A percentile compares a stretch with the other conserved stretches of the same genome.
These are phyloP conservation scores for Quillaja saponaria DNA, from an alignment of 306 rosid genomes.

Conservation along the genomic window DNA sequence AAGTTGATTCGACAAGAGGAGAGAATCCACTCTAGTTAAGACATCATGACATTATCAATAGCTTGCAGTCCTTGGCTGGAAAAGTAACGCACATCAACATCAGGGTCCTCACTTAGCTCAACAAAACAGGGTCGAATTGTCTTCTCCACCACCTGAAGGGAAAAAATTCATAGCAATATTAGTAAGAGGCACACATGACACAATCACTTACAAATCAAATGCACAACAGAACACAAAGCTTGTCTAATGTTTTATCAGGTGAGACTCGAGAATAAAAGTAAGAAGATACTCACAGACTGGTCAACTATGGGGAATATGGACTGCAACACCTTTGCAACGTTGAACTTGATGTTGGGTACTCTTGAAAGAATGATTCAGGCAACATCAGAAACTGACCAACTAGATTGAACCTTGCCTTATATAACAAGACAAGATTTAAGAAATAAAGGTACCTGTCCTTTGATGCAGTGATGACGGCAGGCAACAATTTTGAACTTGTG, in stretches of 20 bases:
- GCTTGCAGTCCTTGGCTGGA: slow-evolving; percentile 90
- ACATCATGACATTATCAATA: slow-evolving; percentile 83
- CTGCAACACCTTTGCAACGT: slow-evolving; percentile 89
- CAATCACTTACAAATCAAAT: background rate
- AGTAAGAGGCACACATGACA: background rate
- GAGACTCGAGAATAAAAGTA: background rate
- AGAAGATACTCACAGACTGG: slow-evolving; percentile 68
- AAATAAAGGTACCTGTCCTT: slow-evolving; percentile 71
- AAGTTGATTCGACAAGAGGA: too few relatives aligned
- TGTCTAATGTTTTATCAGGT: background rate
- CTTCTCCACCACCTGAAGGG: slow-evolving; percentile 79
- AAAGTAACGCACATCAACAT: slow-evolving; percentile 86
- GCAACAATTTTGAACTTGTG: slow-evolving; percentile 76
- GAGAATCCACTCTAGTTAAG: slow-evolving; percentile 55
- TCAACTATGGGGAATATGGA: slow-evolving; percentile 88
- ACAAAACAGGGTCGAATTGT: slow-evolving; percentile 82
- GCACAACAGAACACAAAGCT: slow-evolving; percentile 9
- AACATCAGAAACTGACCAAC: slow-evolving; percentile 30
- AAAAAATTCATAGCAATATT: slow-evolving; percentile 21
- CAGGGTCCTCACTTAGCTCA: slow-evolving; percentile 94
- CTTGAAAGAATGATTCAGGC: slow-evolving; percentile 42
- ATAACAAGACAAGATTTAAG: background rate
- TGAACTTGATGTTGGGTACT: slow-evolving; percentile 95
- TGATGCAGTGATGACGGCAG: slow-evolving; percentile 66
- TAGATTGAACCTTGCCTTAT: slow-evolving; percentile 12